A percentile compares a stretch with the other conserved stretches of the same genome.
Conservation (phyloP, 768 basidiomycete species). For the Mycena albidolilacea region DNA sequence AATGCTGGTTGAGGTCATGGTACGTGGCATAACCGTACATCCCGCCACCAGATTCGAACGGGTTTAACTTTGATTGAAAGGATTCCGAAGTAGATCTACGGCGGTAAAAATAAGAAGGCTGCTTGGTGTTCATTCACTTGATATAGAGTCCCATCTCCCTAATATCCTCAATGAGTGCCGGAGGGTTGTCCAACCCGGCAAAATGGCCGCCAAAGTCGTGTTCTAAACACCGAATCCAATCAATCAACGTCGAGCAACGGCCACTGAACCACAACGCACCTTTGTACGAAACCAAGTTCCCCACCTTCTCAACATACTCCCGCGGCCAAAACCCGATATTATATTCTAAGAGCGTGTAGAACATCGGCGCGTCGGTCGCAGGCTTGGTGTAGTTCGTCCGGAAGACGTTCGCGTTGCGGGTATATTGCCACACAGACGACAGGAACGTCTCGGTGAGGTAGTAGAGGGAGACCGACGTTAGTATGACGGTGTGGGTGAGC, state of each 20-base stretch:
- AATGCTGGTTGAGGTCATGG: too few relatives aligned
- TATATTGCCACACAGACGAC: conserved; percentile 41
- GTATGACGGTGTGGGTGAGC: conserved; percentile 31
- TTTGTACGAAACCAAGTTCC: conserved; percentile 32
- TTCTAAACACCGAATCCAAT: not conserved
- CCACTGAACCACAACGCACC: conserved; percentile 13
- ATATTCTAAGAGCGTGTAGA: conserved; percentile 30
- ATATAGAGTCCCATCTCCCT: conserved; percentile 19
- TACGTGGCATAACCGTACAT: too few relatives aligned
- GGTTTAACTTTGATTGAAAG: too few relatives aligned
- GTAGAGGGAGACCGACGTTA: conserved; percentile 45
- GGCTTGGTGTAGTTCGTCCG: conserved; percentile 9
- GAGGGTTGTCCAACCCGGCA: conserved; percentile 35
- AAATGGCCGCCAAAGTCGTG: conserved; percentile 36
- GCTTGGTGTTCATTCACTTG: not conserved
- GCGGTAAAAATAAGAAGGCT: too few relatives aligned
- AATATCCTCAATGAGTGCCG: conserved; percentile 32
- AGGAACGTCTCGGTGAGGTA: conserved; percentile 43
- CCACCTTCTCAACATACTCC: conserved; percentile 28
- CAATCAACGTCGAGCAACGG: not conserved
- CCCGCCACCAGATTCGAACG: too few relatives aligned
- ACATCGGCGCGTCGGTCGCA: conserved; percentile 32
- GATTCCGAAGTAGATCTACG: too few relatives aligned
- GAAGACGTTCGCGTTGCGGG: conserved; percentile 22
- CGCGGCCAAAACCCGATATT: conserved; percentile 25